phyloP scores from a whole-genome alignment of 768 basidiomycete species.

The Tulasnella sp. region DNA sequence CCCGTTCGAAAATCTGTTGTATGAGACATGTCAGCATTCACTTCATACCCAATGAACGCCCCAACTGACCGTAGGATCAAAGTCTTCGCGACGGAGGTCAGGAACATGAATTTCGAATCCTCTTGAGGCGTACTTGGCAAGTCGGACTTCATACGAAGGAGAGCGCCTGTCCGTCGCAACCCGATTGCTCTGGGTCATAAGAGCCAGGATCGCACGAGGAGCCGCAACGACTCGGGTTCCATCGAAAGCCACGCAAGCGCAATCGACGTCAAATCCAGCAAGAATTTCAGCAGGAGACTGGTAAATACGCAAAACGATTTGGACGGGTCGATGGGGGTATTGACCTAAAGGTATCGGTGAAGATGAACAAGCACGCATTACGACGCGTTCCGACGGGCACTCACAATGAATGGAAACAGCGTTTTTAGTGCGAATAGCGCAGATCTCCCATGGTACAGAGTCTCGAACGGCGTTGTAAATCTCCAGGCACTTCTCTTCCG shows the following conservation, averaged over 20 bases:
- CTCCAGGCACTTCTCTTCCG: slow-evolving; percentile 54
- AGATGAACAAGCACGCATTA: neutral
- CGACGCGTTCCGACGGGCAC: slow-evolving; percentile 25
- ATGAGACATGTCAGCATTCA: neutral
- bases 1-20: slow-evolving; percentile 56
- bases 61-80: slow-evolving; percentile 56
- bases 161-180: slow-evolving; percentile 61
- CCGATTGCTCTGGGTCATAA: slow-evolving; percentile 65
- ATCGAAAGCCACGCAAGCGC: slow-evolving; percentile 57
- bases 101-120: slow-evolving; percentile 59
- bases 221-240: slow-evolving; percentile 56
- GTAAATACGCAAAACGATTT: slow-evolving; percentile 63
- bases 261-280: slow-evolving; percentile 65
- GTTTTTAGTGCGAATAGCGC: slow-evolving; percentile 43
- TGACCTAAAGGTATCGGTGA: slow-evolving; percentile 44
- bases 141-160: slow-evolving; percentile 58
- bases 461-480: slow-evolving; percentile 64
- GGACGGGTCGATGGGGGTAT: slow-evolving; percentile 62
- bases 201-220: slow-evolving; percentile 55
- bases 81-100: slow-evolving; percentile 46
- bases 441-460: slow-evolving; percentile 57
- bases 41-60: neutral
- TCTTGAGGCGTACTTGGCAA: slow-evolving; percentile 55
- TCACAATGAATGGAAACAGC: slow-evolving; percentile 61
- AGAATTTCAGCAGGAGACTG: slow-evolving; percentile 61